Percentiles rank a stretch among this genome's conserved stretches.
phyloP scores from a whole-genome alignment of 768 basidiomycete species.

The Postia placenta region DNA sequence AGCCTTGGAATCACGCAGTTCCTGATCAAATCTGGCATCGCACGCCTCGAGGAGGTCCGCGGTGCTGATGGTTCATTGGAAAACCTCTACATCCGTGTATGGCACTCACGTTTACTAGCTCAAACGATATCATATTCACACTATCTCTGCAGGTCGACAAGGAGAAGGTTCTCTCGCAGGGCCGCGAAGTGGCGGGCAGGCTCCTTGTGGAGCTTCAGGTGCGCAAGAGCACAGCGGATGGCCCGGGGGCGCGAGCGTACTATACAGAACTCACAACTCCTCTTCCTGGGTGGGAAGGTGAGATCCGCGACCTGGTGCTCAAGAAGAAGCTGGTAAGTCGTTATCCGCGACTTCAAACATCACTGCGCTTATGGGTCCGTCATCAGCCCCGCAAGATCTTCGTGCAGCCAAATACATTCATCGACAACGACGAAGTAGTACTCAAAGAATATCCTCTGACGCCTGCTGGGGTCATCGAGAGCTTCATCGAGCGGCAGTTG shows the following conservation, averaged over 20 bases:
- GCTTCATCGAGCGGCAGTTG: constrained; percentile 64
- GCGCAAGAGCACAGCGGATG: constrained; percentile 81
- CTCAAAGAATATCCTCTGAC: constrained; percentile 79
- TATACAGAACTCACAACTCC: constrained; percentile 80
- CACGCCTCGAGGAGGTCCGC: constrained; percentile 62
- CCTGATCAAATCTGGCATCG: constrained; percentile 66
- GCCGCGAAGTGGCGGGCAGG: constrained; percentile 62
- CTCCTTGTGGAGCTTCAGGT: constrained; percentile 79
- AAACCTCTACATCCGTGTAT: constrained; percentile 64
- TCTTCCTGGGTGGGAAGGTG: constrained; percentile 61
- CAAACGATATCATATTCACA: neutral
- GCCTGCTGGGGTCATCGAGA: constrained; percentile 68
- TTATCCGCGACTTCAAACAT: neutral
- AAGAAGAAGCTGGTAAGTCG: constrained; percentile 69
- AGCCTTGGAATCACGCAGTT: constrained; percentile 82
- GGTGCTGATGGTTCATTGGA: constrained; percentile 50
- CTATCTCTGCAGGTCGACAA: constrained; percentile 56
- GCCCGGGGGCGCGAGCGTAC: constrained; percentile 68
- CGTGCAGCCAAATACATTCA: constrained; percentile 74
- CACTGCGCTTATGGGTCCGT: neutral
- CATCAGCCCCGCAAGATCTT: constrained; percentile 76
- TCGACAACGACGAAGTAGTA: constrained; percentile 60
- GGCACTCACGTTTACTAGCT: constrained; percentile 12
- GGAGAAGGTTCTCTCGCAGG: constrained; percentile 55
- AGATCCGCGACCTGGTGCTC: constrained; percentile 72